These are phyloP conservation scores for Colletotrichum somersetense DNA, from an alignment of 2,329 filamentous ascomycete genomes.

Conservation along the genomic window DNA sequence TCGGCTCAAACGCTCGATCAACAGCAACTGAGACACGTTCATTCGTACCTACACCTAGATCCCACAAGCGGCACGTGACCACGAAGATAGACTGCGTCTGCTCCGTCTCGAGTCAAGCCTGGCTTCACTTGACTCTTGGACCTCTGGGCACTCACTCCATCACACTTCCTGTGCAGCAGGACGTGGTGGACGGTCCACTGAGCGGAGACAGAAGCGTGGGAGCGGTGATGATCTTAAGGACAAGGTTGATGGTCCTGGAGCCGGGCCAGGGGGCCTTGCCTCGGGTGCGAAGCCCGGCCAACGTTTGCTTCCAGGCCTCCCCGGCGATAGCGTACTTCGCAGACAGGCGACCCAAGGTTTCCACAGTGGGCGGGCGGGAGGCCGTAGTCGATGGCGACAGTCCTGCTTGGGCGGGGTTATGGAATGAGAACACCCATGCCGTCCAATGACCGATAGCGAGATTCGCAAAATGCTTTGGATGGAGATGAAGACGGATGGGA, in stretches of 20 bases:
- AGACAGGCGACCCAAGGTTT: not conserved
- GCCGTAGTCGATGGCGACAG: constrained; percentile 1
- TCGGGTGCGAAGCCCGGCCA: constrained; percentile 23
- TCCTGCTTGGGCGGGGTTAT: constrained; percentile 28
- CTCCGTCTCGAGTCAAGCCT: constrained; percentile 35
- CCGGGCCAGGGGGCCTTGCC: constrained; percentile 25
- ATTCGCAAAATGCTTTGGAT: constrained; percentile 27
- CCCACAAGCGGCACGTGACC: constrained; percentile 19
- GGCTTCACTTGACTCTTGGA: constrained; percentile 29
- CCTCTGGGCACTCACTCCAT: constrained; percentile 9
- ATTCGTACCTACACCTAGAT: not conserved
- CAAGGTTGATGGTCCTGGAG: constrained; percentile 20
- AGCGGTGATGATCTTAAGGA: constrained; percentile 31
- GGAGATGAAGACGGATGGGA: constrained; percentile 10
- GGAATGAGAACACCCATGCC: constrained; percentile 14
- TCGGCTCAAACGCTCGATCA: not conserved
- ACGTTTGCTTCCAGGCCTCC: constrained; percentile 9
- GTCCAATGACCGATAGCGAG: constrained; percentile 36
- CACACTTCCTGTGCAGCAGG: constrained; percentile 14
- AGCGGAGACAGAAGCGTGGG: constrained; percentile 22
- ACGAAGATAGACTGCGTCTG: constrained; percentile 15
- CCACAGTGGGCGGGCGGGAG: not conserved
- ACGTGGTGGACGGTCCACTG: constrained; percentile 17
- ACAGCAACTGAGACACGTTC: not conserved
- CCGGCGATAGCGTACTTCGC: not conserved